phyloP scores from a whole-genome alignment of 352 stramenopile genomes.

The Paralagenidium karlingii region DNA sequence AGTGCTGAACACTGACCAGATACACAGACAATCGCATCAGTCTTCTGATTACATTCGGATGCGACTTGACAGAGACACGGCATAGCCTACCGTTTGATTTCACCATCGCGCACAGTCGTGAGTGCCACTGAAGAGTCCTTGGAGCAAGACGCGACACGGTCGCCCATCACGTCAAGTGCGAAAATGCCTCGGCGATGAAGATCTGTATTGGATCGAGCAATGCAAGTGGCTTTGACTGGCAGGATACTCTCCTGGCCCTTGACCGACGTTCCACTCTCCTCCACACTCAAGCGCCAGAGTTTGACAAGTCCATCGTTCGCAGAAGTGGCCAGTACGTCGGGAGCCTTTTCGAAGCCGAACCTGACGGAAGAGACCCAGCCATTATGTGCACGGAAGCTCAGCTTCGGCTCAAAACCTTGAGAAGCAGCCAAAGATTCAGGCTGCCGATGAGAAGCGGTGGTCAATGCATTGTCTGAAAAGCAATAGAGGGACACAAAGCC shows the following conservation, averaged over 20 bases:
- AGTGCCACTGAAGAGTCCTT: conserved; percentile 31
- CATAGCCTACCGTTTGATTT: conserved; percentile 4
- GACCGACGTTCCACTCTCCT: conserved; percentile 12
- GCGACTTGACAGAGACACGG: too few species aligned
- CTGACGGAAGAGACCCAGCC: conserved; percentile 38
- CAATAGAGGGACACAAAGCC: conserved; percentile 34
- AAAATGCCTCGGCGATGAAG: conserved; percentile 35
- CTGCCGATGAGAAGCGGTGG: not conserved
- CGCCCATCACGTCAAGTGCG: conserved; percentile 17
- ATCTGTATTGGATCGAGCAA: conserved; percentile 13
- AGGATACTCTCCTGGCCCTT: too few species aligned
- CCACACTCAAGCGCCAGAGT: conserved; percentile 44
- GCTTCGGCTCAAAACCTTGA: conserved; percentile 14
- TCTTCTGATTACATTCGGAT: too few species aligned
- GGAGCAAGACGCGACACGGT: conserved; percentile 28
- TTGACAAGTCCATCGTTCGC: conserved; percentile 36
- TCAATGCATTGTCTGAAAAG: not conserved
- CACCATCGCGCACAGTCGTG: conserved; percentile 12
- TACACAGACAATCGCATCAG: too few species aligned
- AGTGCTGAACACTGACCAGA: too few species aligned
- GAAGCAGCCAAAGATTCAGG: conserved; percentile 2
- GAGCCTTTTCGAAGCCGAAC: conserved; percentile 9
- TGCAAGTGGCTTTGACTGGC: too few species aligned
- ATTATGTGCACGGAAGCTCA: conserved; percentile 37
- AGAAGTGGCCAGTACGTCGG: conserved; percentile 27